Conservation (phyloP, 352 stramenopile species). For the Blastocystis hominis region DNA sequence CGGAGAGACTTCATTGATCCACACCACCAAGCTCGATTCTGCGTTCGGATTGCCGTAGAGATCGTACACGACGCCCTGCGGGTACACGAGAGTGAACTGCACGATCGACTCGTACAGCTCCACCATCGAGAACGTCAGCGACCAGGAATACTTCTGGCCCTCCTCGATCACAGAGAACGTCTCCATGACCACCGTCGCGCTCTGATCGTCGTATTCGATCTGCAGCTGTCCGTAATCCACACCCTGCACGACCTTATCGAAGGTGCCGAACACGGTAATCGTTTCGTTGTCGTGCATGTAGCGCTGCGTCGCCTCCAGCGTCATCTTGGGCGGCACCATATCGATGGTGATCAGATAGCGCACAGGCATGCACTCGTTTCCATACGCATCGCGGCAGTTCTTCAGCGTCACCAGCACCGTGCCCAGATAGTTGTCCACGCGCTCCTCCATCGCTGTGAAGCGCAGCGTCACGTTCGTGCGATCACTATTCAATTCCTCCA, state of each 20-base stretch:
- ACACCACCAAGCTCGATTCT: not conserved
- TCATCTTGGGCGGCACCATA: not conserved
- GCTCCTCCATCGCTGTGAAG: not conserved
- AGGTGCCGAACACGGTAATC: not conserved
- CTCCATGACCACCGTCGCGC: not conserved
- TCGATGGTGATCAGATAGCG: not conserved
- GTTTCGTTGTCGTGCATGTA: conserved; percentile 22
- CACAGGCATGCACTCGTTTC: not conserved
- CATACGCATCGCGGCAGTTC: not conserved
- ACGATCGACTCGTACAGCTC: not conserved
- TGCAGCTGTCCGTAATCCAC: not conserved
- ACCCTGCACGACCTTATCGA: not conserved
- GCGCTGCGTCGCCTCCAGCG: not conserved
- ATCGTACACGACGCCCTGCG: not conserved
- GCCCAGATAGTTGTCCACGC: not conserved
- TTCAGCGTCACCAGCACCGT: not conserved
- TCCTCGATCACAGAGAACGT: not conserved
- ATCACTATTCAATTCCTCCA: not conserved
- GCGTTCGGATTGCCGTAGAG: not conserved
- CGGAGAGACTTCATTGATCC: not conserved
- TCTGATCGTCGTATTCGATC: not conserved
- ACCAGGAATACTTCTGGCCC: not conserved
- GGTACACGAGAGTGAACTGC: not conserved
- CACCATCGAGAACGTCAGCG: not conserved
- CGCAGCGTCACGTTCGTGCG: not conserved